Conservation (phyloP, 768 basidiomycete species). For the Termitomyces sp. region DNA sequence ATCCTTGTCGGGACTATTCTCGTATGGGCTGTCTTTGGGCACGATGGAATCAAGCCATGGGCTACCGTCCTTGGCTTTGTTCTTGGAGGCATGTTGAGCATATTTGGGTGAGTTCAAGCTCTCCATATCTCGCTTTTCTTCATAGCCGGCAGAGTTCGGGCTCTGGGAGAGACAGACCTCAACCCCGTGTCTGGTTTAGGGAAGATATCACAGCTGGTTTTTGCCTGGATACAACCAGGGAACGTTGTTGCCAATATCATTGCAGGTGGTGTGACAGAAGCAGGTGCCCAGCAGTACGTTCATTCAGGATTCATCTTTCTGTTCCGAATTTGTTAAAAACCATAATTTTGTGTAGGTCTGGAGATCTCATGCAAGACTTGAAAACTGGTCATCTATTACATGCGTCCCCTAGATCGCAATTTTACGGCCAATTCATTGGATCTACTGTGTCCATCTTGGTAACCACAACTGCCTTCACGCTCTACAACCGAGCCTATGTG, state of each 20-base stretch:
- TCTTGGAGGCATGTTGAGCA: slow-evolving; percentile 76
- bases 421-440: slow-evolving; percentile 90
- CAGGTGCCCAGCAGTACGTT: slow-evolving; percentile 84
- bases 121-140: background rate
- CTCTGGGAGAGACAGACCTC: slow-evolving; percentile 92
- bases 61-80: slow-evolving; percentile 83
- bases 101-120: slow-evolving; percentile 65
- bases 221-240: slow-evolving; percentile 90
- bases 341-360: slow-evolving; percentile 50
- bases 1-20: slow-evolving; percentile 66
- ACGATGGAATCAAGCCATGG: slow-evolving; percentile 93
- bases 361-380: slow-evolving; percentile 97
- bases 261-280: slow-evolving; percentile 94
- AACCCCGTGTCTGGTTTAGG: slow-evolving; percentile 91
- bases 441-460: slow-evolving; percentile 85
- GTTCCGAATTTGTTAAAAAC: background rate
- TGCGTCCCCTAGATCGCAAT: slow-evolving; percentile 91
- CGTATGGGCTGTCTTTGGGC: slow-evolving; percentile 86
- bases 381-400: slow-evolving; percentile 93
- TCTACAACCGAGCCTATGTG: slow-evolving; percentile 82
- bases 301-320: background rate
- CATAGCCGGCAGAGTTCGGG: slow-evolving; percentile 61
- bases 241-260: slow-evolving; percentile 98
- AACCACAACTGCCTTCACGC: slow-evolving; percentile 78
- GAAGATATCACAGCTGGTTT: slow-evolving; percentile 91